A percentile compares a stretch with the other conserved stretches of the same genome.
phyloP scores from a whole-genome alignment of 2,329 filamentous ascomycete species.

The Hymenoscyphus scutula region DNA sequence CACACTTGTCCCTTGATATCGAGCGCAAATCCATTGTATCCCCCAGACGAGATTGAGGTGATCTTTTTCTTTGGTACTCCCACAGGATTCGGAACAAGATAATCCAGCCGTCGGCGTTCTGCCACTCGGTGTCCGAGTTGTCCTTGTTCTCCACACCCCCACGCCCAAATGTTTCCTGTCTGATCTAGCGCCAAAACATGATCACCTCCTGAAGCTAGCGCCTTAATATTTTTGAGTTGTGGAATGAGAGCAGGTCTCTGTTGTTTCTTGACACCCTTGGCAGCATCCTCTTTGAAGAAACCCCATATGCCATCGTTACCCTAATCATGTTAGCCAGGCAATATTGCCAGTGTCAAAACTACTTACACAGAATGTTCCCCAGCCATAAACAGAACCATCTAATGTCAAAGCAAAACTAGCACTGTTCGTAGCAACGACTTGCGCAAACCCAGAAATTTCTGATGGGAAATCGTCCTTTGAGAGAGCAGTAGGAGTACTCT shows the following conservation, averaged over 20 bases:
- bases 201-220: slow-evolving; percentile 54
- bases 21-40: slow-evolving; percentile 79
- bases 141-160: slow-evolving; percentile 62
- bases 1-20: slow-evolving; percentile 67
- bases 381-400: slow-evolving; percentile 75
- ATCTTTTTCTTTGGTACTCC: slow-evolving; percentile 22
- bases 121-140: slow-evolving; percentile 35
- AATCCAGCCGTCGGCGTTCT: slow-evolving; percentile 23
- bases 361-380: slow-evolving; percentile 73
- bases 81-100: slow-evolving; percentile 32
- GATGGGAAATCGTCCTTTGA: slow-evolving; percentile 51
- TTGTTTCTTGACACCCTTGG: slow-evolving; percentile 24
- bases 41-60: slow-evolving; percentile 47
- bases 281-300: slow-evolving; percentile 38
- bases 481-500: slow-evolving; percentile 50
- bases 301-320: slow-evolving; percentile 62
- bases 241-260: slow-evolving; percentile 48
- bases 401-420: slow-evolving; percentile 73
- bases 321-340: slow-evolving; percentile 35
- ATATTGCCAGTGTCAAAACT: not conserved
- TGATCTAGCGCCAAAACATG: slow-evolving; percentile 57
- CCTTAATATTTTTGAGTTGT: slow-evolving; percentile 52
- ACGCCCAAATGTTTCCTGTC: slow-evolving; percentile 58
- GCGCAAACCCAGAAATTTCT: slow-evolving; percentile 56
- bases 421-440: slow-evolving; percentile 72